Base-by-base conservation (phyloP, 768 basidiomycete genomes). In the Tephrocybe sp. region DNA sequence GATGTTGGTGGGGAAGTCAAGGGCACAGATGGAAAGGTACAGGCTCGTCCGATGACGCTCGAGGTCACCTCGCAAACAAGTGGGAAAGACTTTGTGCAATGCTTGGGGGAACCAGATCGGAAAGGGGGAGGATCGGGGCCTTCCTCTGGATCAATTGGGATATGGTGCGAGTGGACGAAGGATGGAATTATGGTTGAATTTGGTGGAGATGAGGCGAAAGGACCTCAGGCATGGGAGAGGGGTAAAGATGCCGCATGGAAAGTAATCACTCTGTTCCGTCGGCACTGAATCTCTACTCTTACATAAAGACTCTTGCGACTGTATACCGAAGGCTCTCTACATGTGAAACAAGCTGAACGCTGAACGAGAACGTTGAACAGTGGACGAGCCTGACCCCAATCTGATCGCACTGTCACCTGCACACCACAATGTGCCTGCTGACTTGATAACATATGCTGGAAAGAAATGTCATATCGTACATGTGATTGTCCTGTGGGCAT, bases 61-160 rank as follows among this genome's bases (percentile, higher is more conserved):
- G 65, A 69, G 13, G 61, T 90, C 7, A 64, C 61, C 6, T 63
- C 64, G 24, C 71, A 71, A 41, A 84, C 82, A 19, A 81, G 80
- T 10, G 94, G 92, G 2, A 84, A 86, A 59, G 83, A 91, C 0
- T 83, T 98, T 52, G 88, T 97, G 8, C 58, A 66, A 22, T 64
- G 66, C 38, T 63, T 97, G 38, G 93, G 93, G 9, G 94, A 97
- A 66, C 94, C 94, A 6, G 81, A 81, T 60, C 76, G 90, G 53
- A 98, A 97, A 64, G 94, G 94, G 6, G 93, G 94, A 18, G 94
- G 94, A 1, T 72, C 82, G 8, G 91, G 91, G 1, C 90, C 91
- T 11, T 86, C 85, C 18, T 81, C 83, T 2, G 88, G 89, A 31
- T 91, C 87, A 25, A 88, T 95, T 57, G 86, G 85, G 23, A 91